Percentiles rank a stretch among this genome's conserved stretches.
phyloP scores from a whole-genome alignment of 2,329 filamentous ascomycete species.

The Alternaria sp. region DNA sequence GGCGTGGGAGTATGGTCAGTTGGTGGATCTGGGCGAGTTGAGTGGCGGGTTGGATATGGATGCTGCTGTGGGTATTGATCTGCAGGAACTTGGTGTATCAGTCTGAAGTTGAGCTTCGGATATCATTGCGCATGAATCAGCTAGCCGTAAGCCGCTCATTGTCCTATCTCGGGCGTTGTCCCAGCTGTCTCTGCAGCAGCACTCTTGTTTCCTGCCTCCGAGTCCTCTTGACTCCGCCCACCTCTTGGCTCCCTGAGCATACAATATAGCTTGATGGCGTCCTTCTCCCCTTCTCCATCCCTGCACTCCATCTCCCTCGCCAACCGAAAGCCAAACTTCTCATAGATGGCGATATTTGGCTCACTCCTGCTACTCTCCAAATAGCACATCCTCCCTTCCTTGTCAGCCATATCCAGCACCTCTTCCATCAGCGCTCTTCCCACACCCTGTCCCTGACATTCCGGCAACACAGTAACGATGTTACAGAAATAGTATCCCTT shows the following conservation, averaged over 20 bases:
- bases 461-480: slow-evolving; percentile 72
- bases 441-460: slow-evolving; percentile 70
- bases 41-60: not conserved
- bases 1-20: slow-evolving; percentile 25
- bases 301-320: slow-evolving; percentile 71
- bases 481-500: slow-evolving; percentile 79
- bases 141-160: not conserved
- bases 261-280: slow-evolving; percentile 53
- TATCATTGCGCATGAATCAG: too few relatives aligned
- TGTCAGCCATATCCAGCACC: slow-evolving; percentile 69
- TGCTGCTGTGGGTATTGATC: not conserved
- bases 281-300: slow-evolving; percentile 62
- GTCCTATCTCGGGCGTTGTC: not conserved
- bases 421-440: slow-evolving; percentile 69
- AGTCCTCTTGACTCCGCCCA: not conserved
- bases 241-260: slow-evolving; percentile 52
- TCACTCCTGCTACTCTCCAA: slow-evolving; percentile 72
- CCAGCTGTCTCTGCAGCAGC: not conserved
- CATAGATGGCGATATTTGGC: slow-evolving; percentile 75
- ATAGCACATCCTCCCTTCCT: slow-evolving; percentile 70
- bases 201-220: not conserved
- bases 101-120: not conserved
- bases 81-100: not conserved
- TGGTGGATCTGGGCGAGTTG: slow-evolving; percentile 7
- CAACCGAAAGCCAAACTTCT: slow-evolving; percentile 71